phyloP scores from a whole-genome alignment of 495 filamentous ascomycete species.

The Tuber aestivum region DNA sequence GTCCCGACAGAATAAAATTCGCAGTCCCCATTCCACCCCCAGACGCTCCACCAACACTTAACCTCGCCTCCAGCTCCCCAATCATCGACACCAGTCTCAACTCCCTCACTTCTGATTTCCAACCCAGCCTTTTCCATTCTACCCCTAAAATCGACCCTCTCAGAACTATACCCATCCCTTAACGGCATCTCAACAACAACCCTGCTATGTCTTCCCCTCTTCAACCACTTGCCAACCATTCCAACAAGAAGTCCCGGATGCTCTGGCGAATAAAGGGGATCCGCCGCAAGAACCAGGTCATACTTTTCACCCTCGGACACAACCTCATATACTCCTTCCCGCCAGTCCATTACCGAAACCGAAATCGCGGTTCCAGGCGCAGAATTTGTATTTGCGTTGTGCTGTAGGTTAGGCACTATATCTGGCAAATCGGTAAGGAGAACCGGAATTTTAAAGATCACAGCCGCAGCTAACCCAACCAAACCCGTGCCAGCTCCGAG shows the following conservation, averaged over 20 bases:
- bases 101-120: slow-evolving; percentile 53
- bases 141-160: slow-evolving; percentile 52
- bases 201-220: slow-evolving; percentile 46
- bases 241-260: slow-evolving; percentile 60
- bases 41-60: slow-evolving; percentile 57
- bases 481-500: slow-evolving; percentile 62
- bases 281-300: slow-evolving; percentile 61
- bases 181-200: slow-evolving; percentile 63
- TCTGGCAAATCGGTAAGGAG: slow-evolving; percentile 62
- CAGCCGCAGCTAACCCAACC: slow-evolving; percentile 53
- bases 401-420: slow-evolving; percentile 62
- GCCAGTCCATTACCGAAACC: slow-evolving; percentile 64
- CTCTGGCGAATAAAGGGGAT: slow-evolving; percentile 62
- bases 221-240: slow-evolving; percentile 54
- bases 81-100: slow-evolving; percentile 64
- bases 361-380: slow-evolving; percentile 45
- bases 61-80: slow-evolving; percentile 57
- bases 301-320: slow-evolving; percentile 47
- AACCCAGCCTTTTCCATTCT: slow-evolving; percentile 54
- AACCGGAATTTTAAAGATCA: slow-evolving; percentile 42
- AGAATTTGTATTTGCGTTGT: slow-evolving; percentile 56
- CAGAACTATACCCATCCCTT: slow-evolving; percentile 53
- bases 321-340: slow-evolving; percentile 39
- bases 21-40: slow-evolving; percentile 21
- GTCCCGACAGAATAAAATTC: background rate